Percentiles rank a stretch among this genome's conserved stretches.
phyloP scores from a whole-genome alignment of 2,329 filamentous ascomycete genomes.

The Pseudocercospora fijiensis region DNA sequence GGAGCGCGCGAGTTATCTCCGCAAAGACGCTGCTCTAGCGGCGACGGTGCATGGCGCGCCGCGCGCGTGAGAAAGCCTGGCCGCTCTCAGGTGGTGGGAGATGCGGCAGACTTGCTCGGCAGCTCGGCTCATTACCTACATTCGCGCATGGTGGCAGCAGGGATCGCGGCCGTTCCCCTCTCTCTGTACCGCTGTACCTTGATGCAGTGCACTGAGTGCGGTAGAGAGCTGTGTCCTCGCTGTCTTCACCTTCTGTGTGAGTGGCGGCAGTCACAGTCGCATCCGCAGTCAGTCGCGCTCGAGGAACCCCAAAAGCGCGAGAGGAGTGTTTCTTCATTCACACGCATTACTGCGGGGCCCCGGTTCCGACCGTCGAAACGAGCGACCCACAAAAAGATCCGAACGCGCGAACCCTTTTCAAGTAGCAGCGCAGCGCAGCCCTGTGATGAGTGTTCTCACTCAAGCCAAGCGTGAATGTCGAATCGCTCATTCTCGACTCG shows the following conservation, averaged over 20 bases:
- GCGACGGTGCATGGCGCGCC: not conserved
- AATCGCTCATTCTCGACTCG: not conserved
- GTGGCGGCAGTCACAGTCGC: too few relatives aligned
- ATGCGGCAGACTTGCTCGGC: conserved; percentile 10
- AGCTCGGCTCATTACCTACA: too few relatives aligned
- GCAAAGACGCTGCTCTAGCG: conserved; percentile 13
- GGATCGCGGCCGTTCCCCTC: not conserved
- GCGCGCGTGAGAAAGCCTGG: not conserved
- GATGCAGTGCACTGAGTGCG: not conserved
- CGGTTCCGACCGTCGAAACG: not conserved
- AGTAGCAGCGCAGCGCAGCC: too few relatives aligned
- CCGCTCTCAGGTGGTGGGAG: not conserved
- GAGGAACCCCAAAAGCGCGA: not conserved
- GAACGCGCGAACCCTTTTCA: conserved; percentile 1
- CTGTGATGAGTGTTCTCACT: not conserved
- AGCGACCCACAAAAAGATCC: not conserved
- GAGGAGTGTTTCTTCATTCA: not conserved
- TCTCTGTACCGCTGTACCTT: conserved; percentile 1
- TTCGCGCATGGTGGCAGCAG: not conserved
- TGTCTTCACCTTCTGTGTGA: not conserved
- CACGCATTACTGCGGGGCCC: not conserved
- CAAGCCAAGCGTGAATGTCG: not conserved
- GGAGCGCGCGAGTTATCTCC: conserved; percentile 27
- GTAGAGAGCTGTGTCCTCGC: conserved; percentile 1
- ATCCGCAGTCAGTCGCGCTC: not conserved